Base-by-base conservation (phyloP, 1,284 basidiomycete species). In the Thelephora terrestris region DNA sequence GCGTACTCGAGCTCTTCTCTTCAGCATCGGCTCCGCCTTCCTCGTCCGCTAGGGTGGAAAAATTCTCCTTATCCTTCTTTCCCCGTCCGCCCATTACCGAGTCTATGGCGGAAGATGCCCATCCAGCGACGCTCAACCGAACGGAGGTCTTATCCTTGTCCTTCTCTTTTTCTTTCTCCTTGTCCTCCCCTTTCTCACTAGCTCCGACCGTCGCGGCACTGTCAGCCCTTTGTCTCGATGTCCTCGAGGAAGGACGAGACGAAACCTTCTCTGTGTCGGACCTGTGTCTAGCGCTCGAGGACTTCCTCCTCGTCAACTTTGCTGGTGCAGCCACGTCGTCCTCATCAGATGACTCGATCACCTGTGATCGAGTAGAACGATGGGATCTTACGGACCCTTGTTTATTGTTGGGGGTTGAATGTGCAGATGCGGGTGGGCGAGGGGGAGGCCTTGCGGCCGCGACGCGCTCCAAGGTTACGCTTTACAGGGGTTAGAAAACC, bases 61-160 rank as follows among this genome's bases (percentile, higher is more conserved):
- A 86, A 62, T 36, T 76, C 64, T 47, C 85, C 57, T 75, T 76
- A 53, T 83, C 78, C 61, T 77, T 84, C 70, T 78, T 82, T 46
- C 69, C 67, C 21, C 75, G 67, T 3, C 76, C 75, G 5, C 78
- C 72, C 39, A 84, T 71, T 18, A 42, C n/a, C 20, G 75, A 76
- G 46, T 70, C 76, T 47, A 81, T 73, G 17, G 76, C 79, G 57
- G 64, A 78, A 17, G 77, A 73, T 24, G 79, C 78, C 81, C 85
- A 85, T 3, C 77, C 80, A 2, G 79, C 68, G 18, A 85, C 70
- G 52, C 70, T 75, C 55, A 73, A 56, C 47, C 58, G 64, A 56
- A 61, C 58, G 16, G 57, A 57, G 35, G 18, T 37, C 44, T 55
- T 57, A 44, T 58, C 55, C 18, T 57, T 53, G 51, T 59, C 58